Evolutionary conservation across 2,329 filamentous ascomycete genomes (phyloP).

Genomic region (Venturia effusa): DNA sequence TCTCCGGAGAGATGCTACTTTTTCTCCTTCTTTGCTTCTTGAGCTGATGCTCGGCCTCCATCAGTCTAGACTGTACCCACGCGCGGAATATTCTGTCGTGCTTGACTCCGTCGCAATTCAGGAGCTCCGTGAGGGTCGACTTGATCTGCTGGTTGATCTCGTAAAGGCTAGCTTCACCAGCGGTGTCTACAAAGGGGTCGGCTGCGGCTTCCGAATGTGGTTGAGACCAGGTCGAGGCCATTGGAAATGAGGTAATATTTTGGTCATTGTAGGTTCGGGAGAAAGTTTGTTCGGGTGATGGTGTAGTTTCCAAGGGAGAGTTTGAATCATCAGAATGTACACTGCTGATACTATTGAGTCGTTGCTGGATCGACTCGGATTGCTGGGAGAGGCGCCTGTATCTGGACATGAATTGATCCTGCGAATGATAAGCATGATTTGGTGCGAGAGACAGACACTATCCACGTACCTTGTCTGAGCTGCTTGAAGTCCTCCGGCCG

Average conservation of each 20-base stretch:
- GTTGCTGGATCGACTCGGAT: conserved; percentile 1
- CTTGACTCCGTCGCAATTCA: conserved; percentile 41
- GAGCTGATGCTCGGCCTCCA: conserved; percentile 44
- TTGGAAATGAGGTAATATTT: conserved; percentile 12
- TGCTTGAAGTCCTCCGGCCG: not conserved
- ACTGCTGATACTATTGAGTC: conserved; percentile 1
- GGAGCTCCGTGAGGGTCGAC: conserved; percentile 40
- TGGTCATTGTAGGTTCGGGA: conserved; percentile 14
- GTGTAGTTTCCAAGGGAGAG: not conserved
- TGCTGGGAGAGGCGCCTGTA: conserved; percentile 8
- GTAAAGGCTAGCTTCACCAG: conserved; percentile 31
- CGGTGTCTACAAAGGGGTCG: conserved; percentile 19
- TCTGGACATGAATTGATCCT: conserved; percentile 5
- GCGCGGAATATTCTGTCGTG: conserved; percentile 30
- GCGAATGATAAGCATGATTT: not conserved
- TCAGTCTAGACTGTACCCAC: conserved; percentile 42
- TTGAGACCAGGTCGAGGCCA: conserved; percentile 18
- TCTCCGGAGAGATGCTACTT: conserved; percentile 6
- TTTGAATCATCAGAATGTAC: not conserved
- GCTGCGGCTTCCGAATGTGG: conserved; percentile 15
- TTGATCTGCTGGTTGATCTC: conserved; percentile 44
- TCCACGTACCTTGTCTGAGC: not conserved
- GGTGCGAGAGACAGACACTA: not conserved
- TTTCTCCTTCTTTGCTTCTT: conserved; percentile 28
- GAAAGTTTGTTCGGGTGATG: conserved; percentile 2